Evolutionary conservation across 2,329 filamentous ascomycete genomes (phyloP), one percentile per base, ranked within the genome.

Genomic region (Cordyceps javanica): DNA sequence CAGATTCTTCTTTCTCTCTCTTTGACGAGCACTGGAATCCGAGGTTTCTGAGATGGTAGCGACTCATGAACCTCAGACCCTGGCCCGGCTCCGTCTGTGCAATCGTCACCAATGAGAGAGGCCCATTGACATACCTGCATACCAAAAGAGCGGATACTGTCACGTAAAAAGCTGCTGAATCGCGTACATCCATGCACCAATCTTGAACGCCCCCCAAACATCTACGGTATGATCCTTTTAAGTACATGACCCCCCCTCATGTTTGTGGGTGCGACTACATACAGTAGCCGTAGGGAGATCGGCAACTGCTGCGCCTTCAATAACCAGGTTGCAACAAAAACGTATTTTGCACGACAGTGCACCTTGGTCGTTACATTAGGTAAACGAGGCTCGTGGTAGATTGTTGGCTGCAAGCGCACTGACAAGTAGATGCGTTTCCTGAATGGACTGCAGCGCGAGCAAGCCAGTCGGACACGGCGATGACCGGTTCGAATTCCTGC

Each of bases 131-230:
- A 28, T 25, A 6, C 41, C 16, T 36, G 52, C 32, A 46, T 38
- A 4, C n/a, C n/a, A n/a, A 38, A 7, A 28, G 30, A 48, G 44
- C 53, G 42, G 44, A 48, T 21, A 55, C 25, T 36, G 21, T 55
- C 34, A 39, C 25, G 44, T 32, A 55, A 30, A n/a, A 13, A 26
- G 16, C 11, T 34, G 19, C 53, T 55, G 53, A 55, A 55, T 55
- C 53, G 53, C 42, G 53, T 25, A 39, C 13, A 14, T 21, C 30
- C 14, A 5, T 19, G 4, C 14, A 30, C 21, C 14, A 41, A 44
- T 45, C 39, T 26, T 28, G 41, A 36, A 36, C 25, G n/a, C 26
- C 38, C 32, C 19, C 28, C 28, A 23, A 45, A 36, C 19, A 38
- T n/a, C 11, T 55, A 19, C 28, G 14, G 39, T 28, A 34, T 26